Evolutionary conservation across 2,329 filamentous ascomycete genomes (phyloP), one percentile per base, ranked within the genome.

Genomic region (Claviceps sp.): DNA sequence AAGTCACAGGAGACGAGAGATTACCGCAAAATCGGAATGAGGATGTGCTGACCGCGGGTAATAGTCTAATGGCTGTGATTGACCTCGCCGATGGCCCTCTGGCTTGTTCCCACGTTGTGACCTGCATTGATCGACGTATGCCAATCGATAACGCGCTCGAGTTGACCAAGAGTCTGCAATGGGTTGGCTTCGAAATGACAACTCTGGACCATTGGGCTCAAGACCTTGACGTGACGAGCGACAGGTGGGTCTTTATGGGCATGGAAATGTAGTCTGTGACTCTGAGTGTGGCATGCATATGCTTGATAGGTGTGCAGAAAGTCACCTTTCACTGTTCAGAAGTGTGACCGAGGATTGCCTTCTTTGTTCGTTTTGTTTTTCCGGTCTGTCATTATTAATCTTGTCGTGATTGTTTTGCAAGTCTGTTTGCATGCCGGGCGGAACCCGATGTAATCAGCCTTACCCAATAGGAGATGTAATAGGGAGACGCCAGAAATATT

Each of bases 101-200:
- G 64, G 80, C 75, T 60, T 95, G 89, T 70, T 77, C 79, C 52
- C 80, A 85, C 63, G 79, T 95, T 56, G 81, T 94, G 56, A 81
- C 89, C 61, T 90, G 87, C 68, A 76, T 95, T 56, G 88, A 91
- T 66, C 85, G 89, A 57, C 73, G 74, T 46, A 79, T 84, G 56
- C 75, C 79, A 41, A 69, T 75, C 26, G 71, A 77, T 54, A 81
- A 87, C 56, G 73, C 78, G 53, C 79, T 84, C 59, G 74, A 82
- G 54, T 73, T 91, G 59, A 81, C 85, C 62, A 88, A 85, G 67
- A 90, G 89, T 62, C 78, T 96, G 49, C 87, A 89, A 65, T 96
- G 90, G 90, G 90, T 94, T 57, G 90, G 90, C 52, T 95, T 95
- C 64, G 86, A 87, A 63, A 77, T 91, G 58, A 82, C 81, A 48